A percentile compares a stretch with the other conserved stretches of the same genome.
Evolutionary conservation across 2,329 filamentous ascomycete species (phyloP).

Genomic region (Juglanconis sp.): DNA sequence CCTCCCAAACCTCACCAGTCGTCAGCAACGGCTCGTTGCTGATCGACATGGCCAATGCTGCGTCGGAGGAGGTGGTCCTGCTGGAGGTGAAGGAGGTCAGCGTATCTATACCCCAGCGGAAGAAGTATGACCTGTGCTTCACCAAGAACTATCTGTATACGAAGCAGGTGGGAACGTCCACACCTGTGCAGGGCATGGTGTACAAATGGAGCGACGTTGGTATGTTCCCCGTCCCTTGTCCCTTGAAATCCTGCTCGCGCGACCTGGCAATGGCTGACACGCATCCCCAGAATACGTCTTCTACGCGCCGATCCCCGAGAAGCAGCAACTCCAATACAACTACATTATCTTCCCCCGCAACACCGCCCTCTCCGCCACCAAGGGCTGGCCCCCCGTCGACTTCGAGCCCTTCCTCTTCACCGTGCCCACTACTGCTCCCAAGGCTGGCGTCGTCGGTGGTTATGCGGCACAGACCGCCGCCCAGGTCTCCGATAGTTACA

Average conservation of each 20-base stretch:
- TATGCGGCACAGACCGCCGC: constrained; percentile 46
- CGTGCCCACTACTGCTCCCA: constrained; percentile 56
- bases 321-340: constrained; percentile 63
- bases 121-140: constrained; percentile 65
- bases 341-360: constrained; percentile 60
- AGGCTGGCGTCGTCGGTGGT: constrained; percentile 55
- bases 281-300: constrained; percentile 53
- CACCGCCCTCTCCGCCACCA: constrained; percentile 37
- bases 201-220: constrained; percentile 63
- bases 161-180: constrained; percentile 47
- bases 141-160: constrained; percentile 59
- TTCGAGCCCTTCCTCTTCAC: constrained; percentile 63
- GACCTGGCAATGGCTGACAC: neutral
- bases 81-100: constrained; percentile 65
- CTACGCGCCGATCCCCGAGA: constrained; percentile 63
- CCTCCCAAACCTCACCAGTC: neutral
- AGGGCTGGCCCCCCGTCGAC: constrained; percentile 25
- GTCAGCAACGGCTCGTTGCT: constrained; percentile 17
- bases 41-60: constrained; percentile 27
- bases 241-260: neutral
- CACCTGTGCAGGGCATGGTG: constrained; percentile 50
- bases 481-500: constrained; percentile 57
- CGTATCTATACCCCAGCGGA: constrained; percentile 63
- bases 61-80: constrained; percentile 49
- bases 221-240: constrained; percentile 29